Conservation (phyloP, 352 stramenopile species). For the Hyphochytrium catenoides region DNA sequence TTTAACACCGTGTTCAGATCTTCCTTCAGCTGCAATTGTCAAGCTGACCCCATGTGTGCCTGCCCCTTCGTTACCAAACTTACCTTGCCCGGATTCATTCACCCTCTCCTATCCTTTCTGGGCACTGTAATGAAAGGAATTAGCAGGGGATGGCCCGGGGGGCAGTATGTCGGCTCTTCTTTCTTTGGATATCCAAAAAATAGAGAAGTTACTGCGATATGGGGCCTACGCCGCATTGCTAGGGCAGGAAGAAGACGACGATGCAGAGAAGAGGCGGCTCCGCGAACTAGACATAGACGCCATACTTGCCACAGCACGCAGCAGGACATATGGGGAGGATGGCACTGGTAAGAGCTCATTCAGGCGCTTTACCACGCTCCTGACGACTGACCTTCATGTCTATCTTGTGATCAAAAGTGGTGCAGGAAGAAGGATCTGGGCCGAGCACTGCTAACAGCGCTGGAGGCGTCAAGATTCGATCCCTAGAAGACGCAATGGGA, state of each 20-base stretch:
- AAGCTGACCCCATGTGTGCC: no score
- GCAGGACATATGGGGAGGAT: conserved; percentile 17
- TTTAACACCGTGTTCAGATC: no score
- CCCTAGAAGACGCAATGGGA: conserved; percentile 7
- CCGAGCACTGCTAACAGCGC: not conserved
- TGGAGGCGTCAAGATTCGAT: not conserved
- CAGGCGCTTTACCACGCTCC: no score
- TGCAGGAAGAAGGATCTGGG: not conserved
- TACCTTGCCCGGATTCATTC: no score
- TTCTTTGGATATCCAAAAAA: conserved; percentile 87
- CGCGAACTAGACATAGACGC: conserved; percentile 70
- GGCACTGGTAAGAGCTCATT: conserved; percentile 15
- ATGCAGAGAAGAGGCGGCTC: conserved; percentile 58
- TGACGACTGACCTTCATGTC: no score
- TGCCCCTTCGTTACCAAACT: no score
- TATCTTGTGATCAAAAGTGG: no score
- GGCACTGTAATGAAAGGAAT: no score
- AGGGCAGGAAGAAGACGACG: conserved; percentile 83
- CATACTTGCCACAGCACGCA: conserved; percentile 30
- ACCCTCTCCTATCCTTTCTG: no score
- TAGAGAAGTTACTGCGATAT: conserved; percentile 91
- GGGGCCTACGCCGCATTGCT: conserved; percentile 89
- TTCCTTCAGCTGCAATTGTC: no score
- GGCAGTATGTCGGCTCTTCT: conserved; percentile 72
- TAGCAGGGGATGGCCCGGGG: conserved; percentile 77